Percentiles rank a stretch among this genome's conserved stretches.
phyloP scores from a whole-genome alignment of 192 early-diverging fungal genomes.

The Podila minutissima region DNA sequence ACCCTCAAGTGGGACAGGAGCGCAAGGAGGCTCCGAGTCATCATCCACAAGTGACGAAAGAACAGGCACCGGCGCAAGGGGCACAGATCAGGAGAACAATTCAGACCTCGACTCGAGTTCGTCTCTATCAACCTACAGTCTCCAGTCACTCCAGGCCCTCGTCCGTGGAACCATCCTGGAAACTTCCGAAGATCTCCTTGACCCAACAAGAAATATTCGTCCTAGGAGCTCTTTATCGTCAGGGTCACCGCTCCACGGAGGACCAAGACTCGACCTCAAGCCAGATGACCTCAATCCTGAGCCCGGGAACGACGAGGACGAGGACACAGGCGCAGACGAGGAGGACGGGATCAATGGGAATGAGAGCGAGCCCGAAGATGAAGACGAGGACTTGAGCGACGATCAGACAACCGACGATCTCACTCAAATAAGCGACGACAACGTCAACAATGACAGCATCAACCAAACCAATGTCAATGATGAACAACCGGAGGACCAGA shows the following conservation, averaged over 20 bases:
- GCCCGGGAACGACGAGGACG: neutral
- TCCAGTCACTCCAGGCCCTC: slow-evolving; percentile 3
- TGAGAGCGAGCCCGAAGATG: neutral
- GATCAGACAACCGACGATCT: neutral
- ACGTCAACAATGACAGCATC: neutral
- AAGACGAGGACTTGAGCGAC: slow-evolving; percentile 2
- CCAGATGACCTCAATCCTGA: neutral
- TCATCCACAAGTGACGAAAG: slow-evolving; percentile 4
- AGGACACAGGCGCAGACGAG: neutral
- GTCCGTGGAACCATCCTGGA: slow-evolving; percentile 22
- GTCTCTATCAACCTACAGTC: neutral
- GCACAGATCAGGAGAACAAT: slow-evolving; percentile 35
- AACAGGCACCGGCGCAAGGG: slow-evolving; percentile 28
- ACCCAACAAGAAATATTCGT: slow-evolving; percentile 22
- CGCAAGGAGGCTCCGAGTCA: neutral
- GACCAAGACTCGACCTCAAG: neutral
- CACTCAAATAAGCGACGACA: neutral
- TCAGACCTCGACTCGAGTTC: slow-evolving; percentile 3
- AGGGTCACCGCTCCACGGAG: neutral
- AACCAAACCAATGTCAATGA: neutral
- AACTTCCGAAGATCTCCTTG: slow-evolving; percentile 16
- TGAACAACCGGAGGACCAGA: slow-evolving; percentile 3
- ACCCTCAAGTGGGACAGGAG: neutral
- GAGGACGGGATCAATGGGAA: neutral
- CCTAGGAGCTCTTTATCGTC: neutral